Base-by-base conservation (phyloP, 768 basidiomycete species). In the Rhizopogon vesiculosus region DNA sequence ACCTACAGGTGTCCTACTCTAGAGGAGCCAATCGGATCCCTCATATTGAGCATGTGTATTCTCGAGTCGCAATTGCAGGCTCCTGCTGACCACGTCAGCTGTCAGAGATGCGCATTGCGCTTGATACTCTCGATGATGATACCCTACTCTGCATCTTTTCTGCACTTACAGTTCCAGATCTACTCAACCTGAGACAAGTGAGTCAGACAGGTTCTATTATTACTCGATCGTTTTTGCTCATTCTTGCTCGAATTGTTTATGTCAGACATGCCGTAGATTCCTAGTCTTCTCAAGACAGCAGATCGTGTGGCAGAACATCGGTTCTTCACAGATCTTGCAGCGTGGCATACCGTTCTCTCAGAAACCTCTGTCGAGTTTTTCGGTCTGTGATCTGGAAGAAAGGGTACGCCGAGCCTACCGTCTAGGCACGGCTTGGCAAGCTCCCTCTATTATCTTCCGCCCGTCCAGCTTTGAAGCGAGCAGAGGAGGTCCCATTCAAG, bases 261-360 rank as follows among this genome's bases (percentile, higher is more conserved):
- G 12, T 41, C 40, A 86, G 83, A 78, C 77, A 52, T 87, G 80
- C 58, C 78, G 67, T 59, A 73, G 74, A n/a, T 62, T 87, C 31
- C 62, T 65, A 40, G 53, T 61, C 9, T 56, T 84, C n/a, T 78
- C 81, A 1, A 66, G 64, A 6, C 70, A 80, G 25, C 79, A 77
- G 45, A 74, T 79, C 54, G 76, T 87, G 12, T 88, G 86, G 86
- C 74, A 72, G 15, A 77, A 77, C 43, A 79, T 77, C 16, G 81
- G 77, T 61, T 61, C 59, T 16, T 65, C 55, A 45, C 73, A 79
- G 44, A 74, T 87, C 48, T 64, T 82, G 3, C 54, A 61, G 7
- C 66, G 66, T 22, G 77, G 78, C 0, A 79, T 77, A 54, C 85
- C 86, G 0, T 87, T 85, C 57, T 75, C 80, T 1, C 60, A 65